A percentile compares a stretch with the other conserved stretches of the same genome.
These are phyloP conservation scores for Coemansia guatemalensis DNA, from an alignment of 192 early-diverging fungal species.

Conservation along the genomic window DNA sequence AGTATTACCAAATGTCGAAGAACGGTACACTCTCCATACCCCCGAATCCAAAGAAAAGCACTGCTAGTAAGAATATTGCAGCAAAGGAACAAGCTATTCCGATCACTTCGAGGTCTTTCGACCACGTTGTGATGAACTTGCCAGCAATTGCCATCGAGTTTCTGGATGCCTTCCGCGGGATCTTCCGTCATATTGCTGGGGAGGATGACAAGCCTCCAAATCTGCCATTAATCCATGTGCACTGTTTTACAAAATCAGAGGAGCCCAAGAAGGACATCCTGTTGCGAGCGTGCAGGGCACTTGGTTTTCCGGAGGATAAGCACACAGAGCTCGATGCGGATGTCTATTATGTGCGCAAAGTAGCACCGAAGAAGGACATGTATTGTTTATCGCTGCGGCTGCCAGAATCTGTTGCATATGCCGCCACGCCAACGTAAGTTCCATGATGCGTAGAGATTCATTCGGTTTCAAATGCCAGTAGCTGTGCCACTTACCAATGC, in stretches of 20 bases:
- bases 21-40: constrained; percentile 14
- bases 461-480: neutral
- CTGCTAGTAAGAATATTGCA: constrained; percentile 11
- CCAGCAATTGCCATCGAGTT: constrained; percentile 97
- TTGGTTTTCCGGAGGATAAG: constrained; percentile 55
- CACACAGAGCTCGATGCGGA: constrained; percentile 34
- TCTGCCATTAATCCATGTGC: constrained; percentile 89
- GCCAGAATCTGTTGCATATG: constrained; percentile 74
- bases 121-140: constrained; percentile 99
- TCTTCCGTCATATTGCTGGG: constrained; percentile 57
- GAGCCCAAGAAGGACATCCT: constrained; percentile 63
- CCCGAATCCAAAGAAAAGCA: constrained; percentile 10
- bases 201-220: constrained; percentile 29
- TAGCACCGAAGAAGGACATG: constrained; percentile 99
- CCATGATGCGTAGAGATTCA: constrained; percentile 18
- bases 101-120: constrained; percentile 59
- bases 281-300: constrained; percentile 42
- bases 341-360: constrained; percentile 86
- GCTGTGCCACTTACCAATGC: neutral
- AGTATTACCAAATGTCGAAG: constrained; percentile 52
- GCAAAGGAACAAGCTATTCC: constrained; percentile 20
- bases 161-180: constrained; percentile 88
- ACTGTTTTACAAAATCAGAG: constrained; percentile 90
- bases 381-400: constrained; percentile 87
- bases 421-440: neutral